Conservation (phyloP, 208 protist genomes). For the Balamuthia mandrillaris region DNA sequence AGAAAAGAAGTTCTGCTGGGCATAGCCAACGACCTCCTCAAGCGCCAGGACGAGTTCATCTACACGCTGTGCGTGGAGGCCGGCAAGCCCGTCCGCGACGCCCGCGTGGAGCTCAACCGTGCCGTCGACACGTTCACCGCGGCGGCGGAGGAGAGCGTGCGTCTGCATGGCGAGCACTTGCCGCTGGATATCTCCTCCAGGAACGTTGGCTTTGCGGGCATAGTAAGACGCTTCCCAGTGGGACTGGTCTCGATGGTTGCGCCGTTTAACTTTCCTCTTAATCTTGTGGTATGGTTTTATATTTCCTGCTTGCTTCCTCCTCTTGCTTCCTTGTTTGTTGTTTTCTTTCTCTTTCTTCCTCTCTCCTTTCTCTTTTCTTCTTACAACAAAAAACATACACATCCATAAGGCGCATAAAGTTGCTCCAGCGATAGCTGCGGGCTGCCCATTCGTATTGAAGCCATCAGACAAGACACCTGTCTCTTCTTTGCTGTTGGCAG, state of each 20-base stretch:
- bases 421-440: slow-evolving; percentile 63
- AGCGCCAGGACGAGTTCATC: slow-evolving; percentile 23
- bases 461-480: slow-evolving; percentile 58
- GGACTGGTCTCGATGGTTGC: slow-evolving; percentile 67
- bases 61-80: slow-evolving; percentile 29
- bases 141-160: slow-evolving; percentile 50
- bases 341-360: neutral
- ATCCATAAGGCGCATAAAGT: slow-evolving; percentile 42
- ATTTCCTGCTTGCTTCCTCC: neutral
- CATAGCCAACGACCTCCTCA: neutral
- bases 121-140: slow-evolving; percentile 63
- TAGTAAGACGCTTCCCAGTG: slow-evolving; percentile 54
- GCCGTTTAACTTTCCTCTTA: slow-evolving; percentile 66
- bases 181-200: slow-evolving; percentile 30
- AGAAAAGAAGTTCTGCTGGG: slow-evolving; percentile 2
- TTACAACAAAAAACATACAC: neutral
- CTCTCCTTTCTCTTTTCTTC: neutral
- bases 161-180: slow-evolving; percentile 23
- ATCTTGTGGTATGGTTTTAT: neutral
- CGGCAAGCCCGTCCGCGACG: slow-evolving; percentile 34
- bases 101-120: slow-evolving; percentile 16
- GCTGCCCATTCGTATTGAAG: slow-evolving; percentile 52
- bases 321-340: neutral
- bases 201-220: slow-evolving; percentile 45
- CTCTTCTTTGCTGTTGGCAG: slow-evolving; percentile 53